These are phyloP conservation scores for Panaeolus papilionaceus DNA, from an alignment of 768 basidiomycete genomes.

Conservation along the genomic window DNA sequence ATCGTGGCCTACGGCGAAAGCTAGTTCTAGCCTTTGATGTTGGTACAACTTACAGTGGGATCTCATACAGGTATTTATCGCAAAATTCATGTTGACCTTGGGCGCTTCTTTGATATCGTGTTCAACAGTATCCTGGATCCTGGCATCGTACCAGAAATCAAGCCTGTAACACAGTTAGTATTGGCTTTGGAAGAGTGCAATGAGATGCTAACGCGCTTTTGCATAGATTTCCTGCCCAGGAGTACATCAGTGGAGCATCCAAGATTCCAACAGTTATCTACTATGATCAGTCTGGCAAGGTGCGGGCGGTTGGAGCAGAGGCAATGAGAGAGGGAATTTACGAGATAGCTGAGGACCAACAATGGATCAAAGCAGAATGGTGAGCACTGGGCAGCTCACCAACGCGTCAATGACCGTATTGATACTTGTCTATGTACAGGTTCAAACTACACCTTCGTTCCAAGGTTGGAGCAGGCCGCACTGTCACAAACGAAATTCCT, in stretches of 20 bases:
- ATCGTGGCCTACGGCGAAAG: conserved; percentile 43
- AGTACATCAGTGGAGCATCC: conserved; percentile 49
- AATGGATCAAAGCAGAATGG: conserved; percentile 60
- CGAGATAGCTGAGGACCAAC: conserved; percentile 49
- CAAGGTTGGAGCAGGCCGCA: conserved; percentile 28
- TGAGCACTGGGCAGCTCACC: conserved; percentile 25
- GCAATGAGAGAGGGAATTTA: conserved; percentile 45
- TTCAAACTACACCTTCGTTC: conserved; percentile 41
- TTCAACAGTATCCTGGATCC: conserved; percentile 45
- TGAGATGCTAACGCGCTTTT: conserved; percentile 23
- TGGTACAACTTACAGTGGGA: conserved; percentile 50
- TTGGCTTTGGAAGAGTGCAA: background rate
- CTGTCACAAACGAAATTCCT: conserved; percentile 43
- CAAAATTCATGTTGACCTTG: background rate
- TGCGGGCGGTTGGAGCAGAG: conserved; percentile 55
- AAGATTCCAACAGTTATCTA: conserved; percentile 51
- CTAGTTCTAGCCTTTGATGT: conserved; percentile 51
- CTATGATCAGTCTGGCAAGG: conserved; percentile 48
- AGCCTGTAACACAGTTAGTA: conserved; percentile 49
- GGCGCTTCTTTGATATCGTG: conserved; percentile 26
- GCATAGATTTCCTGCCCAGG: conserved; percentile 55
- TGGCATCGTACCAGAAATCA: conserved; percentile 45
- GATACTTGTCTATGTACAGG: conserved; percentile 26
- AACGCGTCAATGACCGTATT: background rate
- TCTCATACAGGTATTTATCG: conserved; percentile 38